These are phyloP conservation scores for Batkoa obscura DNA, from an alignment of 371 early-diverging fungal species.

Conservation along the genomic window DNA sequence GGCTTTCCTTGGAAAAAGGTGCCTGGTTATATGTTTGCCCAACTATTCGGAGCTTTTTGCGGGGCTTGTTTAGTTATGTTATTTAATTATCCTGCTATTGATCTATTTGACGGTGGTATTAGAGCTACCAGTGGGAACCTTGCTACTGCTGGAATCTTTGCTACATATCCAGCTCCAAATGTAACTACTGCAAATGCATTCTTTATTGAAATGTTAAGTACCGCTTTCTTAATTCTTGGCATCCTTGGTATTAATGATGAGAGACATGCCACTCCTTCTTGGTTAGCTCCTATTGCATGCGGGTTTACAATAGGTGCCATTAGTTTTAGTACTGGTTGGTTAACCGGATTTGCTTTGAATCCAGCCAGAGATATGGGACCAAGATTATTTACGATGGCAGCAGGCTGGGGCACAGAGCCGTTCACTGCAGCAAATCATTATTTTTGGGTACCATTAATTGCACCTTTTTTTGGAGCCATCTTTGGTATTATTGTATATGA, in stretches of 20 bases:
- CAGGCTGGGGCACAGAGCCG: conserved; percentile 55
- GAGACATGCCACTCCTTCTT: conserved; percentile 16
- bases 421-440: conserved; percentile 42
- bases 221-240: conserved; percentile 44
- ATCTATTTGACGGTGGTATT: conserved; percentile 38
- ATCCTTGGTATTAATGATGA: conserved; percentile 48
- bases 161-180: conserved; percentile 33
- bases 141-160: conserved; percentile 52
- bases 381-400: conserved; percentile 51
- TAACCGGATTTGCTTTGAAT: conserved; percentile 63
- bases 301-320: conserved; percentile 44
- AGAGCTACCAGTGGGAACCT: conserved; percentile 14
- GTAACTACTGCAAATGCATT: conserved; percentile 37
- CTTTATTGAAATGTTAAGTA: conserved; percentile 51
- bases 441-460: conserved; percentile 57
- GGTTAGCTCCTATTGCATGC: neutral
- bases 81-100: conserved; percentile 24
- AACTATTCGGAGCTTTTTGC: conserved; percentile 42
- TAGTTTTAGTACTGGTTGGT: conserved; percentile 40
- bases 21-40: conserved; percentile 31
- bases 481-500: conserved; percentile 46
- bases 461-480: conserved; percentile 51
- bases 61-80: conserved; percentile 39
- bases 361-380: conserved; percentile 83
- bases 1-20: conserved; percentile 42